Evolutionary conservation across 306 rosid species (phyloP).

Genomic region (Quercus rubra): DNA sequence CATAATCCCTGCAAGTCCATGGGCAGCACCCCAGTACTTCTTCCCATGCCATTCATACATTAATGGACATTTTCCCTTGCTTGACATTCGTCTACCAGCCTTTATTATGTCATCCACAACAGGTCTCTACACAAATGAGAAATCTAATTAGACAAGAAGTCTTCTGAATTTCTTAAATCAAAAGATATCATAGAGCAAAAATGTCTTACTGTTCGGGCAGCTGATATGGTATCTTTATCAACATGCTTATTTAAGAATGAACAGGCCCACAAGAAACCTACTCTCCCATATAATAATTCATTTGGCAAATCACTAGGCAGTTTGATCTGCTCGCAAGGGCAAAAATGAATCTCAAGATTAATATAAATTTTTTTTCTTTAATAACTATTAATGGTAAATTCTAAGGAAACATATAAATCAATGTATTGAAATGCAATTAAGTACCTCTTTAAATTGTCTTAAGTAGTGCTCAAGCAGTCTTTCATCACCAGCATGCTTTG

Average conservation of each 20-base stretch:
- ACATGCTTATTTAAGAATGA: constrained; percentile 73
- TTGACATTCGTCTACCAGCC: constrained; percentile 58
- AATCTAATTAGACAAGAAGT: background rate
- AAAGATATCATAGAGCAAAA: background rate
- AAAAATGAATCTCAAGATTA: background rate
- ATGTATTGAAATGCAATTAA: constrained; percentile 1
- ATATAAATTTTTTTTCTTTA: background rate
- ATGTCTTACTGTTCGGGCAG: constrained; percentile 41
- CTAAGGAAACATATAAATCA: constrained; percentile 11
- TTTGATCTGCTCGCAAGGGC: constrained; percentile 49
- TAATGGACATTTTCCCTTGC: constrained; percentile 60
- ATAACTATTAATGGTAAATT: background rate
- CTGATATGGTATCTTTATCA: constrained; percentile 48
- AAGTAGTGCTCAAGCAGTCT: constrained; percentile 51
- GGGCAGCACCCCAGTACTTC: constrained; percentile 96
- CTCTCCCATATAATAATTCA: constrained; percentile 75
- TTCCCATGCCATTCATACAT: constrained; percentile 95
- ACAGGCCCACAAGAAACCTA: constrained; percentile 80
- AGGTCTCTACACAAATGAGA: constrained; percentile 45
- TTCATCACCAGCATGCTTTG: constrained; percentile 64
- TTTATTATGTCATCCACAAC: constrained; percentile 60
- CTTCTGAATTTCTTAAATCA: constrained; percentile 10
- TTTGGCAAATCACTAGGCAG: constrained; percentile 58
- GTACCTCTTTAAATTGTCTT: constrained; percentile 53
- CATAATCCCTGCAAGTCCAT: constrained; percentile 87